Percentiles rank a stretch among this genome's conserved stretches.
phyloP scores from a whole-genome alignment of 164 flowering plant species.

The Stephania yunnanensis region DNA sequence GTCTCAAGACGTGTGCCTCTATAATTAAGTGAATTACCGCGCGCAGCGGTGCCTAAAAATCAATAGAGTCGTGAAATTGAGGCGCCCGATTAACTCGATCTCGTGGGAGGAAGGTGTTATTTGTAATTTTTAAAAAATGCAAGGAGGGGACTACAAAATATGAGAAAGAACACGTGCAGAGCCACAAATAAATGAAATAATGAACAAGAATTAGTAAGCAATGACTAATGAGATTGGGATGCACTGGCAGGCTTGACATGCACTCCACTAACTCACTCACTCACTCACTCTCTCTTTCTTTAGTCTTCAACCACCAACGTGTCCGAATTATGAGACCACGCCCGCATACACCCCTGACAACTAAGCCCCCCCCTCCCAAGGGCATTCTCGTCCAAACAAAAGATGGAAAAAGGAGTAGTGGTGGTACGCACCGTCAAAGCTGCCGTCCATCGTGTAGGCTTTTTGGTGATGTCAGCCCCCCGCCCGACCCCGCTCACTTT shows the following conservation, averaged over 20 bases:
- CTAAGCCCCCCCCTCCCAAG: not conserved
- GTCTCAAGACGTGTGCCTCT: too few species aligned
- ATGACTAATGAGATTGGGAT: not conserved
- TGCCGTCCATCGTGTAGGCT: slow-evolving; percentile 2
- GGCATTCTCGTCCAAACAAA: not conserved
- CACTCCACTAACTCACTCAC: not conserved
- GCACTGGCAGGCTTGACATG: not conserved
- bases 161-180: not conserved
- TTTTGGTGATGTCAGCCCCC: not conserved
- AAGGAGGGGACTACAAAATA: not conserved
- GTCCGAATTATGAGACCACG: slow-evolving; percentile 3
- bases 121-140: not conserved
- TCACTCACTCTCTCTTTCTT: not conserved
- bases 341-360: not conserved
- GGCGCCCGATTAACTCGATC: too few species aligned
- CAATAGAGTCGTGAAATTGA: too few species aligned
- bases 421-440: slow-evolving; percentile 9
- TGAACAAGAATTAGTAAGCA: too few species aligned
- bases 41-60: too few species aligned
- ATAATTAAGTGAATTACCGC: too few species aligned
- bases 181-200: not conserved
- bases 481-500: slow-evolving; percentile 2
- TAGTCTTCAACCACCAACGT: not conserved
- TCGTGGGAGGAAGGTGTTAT: not conserved
- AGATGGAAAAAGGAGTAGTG: not conserved